Evolutionary conservation across 1,284 basidiomycete species (phyloP).

Genomic region (Neonothopanus nambi): DNA sequence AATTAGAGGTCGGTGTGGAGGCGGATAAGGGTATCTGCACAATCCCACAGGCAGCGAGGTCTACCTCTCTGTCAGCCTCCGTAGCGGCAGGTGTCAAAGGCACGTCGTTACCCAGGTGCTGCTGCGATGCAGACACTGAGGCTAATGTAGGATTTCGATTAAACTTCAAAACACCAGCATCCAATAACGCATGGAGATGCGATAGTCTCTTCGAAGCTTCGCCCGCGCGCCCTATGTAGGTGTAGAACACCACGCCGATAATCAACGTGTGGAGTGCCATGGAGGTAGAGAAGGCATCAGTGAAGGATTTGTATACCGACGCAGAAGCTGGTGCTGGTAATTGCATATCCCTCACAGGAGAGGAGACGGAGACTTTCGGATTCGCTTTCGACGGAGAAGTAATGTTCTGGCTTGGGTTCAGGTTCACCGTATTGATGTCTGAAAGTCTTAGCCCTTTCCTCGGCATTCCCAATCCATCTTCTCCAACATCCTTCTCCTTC

Average conservation of each 20-base stretch:
- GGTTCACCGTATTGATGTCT: conserved; percentile 10
- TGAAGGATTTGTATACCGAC: no score
- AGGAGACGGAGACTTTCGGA: background rate
- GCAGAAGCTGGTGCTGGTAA: conserved; percentile 30
- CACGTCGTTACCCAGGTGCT: no score
- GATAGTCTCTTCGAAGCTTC: conserved; percentile 49
- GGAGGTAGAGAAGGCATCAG: conserved; percentile 42
- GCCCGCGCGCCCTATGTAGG: conserved; percentile 50
- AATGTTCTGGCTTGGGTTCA: conserved; percentile 1
- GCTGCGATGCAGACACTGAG: no score
- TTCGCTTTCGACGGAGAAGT: background rate
- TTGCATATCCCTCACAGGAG: background rate
- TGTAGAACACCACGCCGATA: conserved; percentile 57
- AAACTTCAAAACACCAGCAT: conserved; percentile 51
- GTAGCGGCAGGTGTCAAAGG: background rate
- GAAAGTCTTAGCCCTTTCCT: conserved; percentile 10
- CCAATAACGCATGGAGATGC: conserved; percentile 61
- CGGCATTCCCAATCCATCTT: background rate
- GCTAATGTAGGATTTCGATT: background rate
- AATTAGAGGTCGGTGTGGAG: no score
- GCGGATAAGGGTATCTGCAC: no score
- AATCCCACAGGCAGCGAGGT: no score
- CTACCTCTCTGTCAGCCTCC: no score
- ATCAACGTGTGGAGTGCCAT: conserved; percentile 56
- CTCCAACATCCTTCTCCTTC: conserved; percentile 18